These are phyloP conservation scores for Anthoceros angustus DNA, from an alignment of 225 moss, liverwort and hornwort species.

Conservation along the genomic window DNA sequence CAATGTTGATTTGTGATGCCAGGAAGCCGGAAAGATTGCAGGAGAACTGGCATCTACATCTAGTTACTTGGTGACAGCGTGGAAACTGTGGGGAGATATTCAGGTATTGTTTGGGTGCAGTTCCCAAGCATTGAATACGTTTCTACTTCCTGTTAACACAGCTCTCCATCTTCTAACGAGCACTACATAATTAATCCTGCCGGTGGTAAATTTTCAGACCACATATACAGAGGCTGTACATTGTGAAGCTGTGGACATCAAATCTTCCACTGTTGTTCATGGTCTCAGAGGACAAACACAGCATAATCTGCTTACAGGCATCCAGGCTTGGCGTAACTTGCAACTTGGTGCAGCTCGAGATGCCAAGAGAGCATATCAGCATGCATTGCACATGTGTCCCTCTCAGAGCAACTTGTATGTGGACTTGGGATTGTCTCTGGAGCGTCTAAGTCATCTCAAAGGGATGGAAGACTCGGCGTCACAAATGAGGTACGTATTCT, in stretches of 20 bases:
- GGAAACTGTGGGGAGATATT: slow-evolving; percentile 91
- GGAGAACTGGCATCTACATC: slow-evolving; percentile 26
- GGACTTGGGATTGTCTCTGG: slow-evolving; percentile 68
- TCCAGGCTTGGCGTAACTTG: slow-evolving; percentile 48
- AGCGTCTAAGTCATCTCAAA: slow-evolving; percentile 49
- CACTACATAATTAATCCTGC: too few species aligned
- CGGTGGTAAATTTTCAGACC: slow-evolving; percentile 26
- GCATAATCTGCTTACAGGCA: slow-evolving; percentile 25
- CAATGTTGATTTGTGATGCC: slow-evolving; percentile 1
- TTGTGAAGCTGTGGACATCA: slow-evolving; percentile 33
- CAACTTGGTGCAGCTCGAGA: slow-evolving; percentile 53
- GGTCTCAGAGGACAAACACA: slow-evolving; percentile 19
- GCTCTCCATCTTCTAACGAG: background rate
- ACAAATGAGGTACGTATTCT: slow-evolving; percentile 37
- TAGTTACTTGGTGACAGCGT: slow-evolving; percentile 62
- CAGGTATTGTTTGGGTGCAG: slow-evolving; percentile 30
- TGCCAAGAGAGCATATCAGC: slow-evolving; percentile 64
- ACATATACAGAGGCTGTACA: slow-evolving; percentile 75
- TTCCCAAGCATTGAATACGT: background rate
- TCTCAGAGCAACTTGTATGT: slow-evolving; percentile 75
- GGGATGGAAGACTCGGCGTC: slow-evolving; percentile 15
- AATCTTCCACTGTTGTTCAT: slow-evolving; percentile 1
- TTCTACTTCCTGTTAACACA: background rate
- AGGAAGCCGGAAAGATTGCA: slow-evolving; percentile 50
- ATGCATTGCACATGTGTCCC: slow-evolving; percentile 77